Evolutionary conservation across 2,329 filamentous ascomycete genomes (phyloP), one percentile per base, ranked within the genome.

Genomic region (Rutstroemia sp.): DNA sequence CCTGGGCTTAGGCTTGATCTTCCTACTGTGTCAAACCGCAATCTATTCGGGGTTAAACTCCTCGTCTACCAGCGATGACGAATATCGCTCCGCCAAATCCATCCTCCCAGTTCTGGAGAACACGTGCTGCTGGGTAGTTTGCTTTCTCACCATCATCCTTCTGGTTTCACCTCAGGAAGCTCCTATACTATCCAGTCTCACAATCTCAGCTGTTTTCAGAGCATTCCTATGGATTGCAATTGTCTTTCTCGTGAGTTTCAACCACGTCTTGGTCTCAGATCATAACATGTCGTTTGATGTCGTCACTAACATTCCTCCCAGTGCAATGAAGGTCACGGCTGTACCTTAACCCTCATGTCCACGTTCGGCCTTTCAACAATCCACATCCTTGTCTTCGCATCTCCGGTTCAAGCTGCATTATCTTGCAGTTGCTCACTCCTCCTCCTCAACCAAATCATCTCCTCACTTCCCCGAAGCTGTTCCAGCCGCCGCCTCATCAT

Each of bases 101-200:
- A 17, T 55, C 5, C 36, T 55, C 42, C 39, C 23, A 4, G 10
- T 39, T 12, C 16, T 55, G 12, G 46, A 55, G n/a, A 40, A 21
- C 21, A 55, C 53, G 25, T 55, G 53, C n/a, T 55, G 53, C 46
- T 55, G 53, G 53, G 23, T 51, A n/a, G 47, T 55, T 17, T 55
- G 46, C 47, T 51, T 55, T 27, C 36, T 50, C 5, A 50, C 53
- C 12, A 30, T 50, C 16, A 55, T 55, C 9, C 46, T 55, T 30
- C 47, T 50, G 7, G 46, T 44, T 45, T 55, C 46, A 51, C 46
- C 39, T 17, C 53, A 51, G 34, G 23, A 44, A 16, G 16, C 17
- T 25, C 46, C 39, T 3, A 23, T 8, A 5, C 27, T 50, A 16
- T n/a, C 17, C 19, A 44, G 46, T 44, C 17, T 55, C 16, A 42